phyloP scores from a whole-genome alignment of 768 basidiomycete genomes.

The Crepidotus variabilis region DNA sequence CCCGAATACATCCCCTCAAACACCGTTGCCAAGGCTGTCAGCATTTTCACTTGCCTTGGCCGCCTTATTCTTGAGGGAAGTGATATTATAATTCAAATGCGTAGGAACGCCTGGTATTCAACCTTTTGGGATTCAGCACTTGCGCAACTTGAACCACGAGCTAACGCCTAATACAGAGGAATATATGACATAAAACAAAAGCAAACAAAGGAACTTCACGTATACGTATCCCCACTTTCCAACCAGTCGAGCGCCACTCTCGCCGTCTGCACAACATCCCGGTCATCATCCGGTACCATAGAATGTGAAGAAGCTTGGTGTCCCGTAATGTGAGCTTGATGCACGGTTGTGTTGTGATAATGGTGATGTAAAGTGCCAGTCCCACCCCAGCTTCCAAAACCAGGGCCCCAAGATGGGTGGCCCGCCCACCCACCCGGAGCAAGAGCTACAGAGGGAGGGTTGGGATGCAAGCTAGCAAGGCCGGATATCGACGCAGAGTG shows the following conservation, averaged over 20 bases:
- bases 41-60: too few relatives aligned
- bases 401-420: neutral
- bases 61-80: too few relatives aligned
- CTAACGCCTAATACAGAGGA: too few relatives aligned
- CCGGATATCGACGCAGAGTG: slow-evolving; percentile 3
- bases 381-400: slow-evolving; percentile 22
- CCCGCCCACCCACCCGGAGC: neutral
- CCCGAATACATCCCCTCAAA: too few relatives aligned
- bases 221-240: slow-evolving; percentile 29
- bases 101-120: too few relatives aligned
- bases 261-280: slow-evolving; percentile 55
- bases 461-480: slow-evolving; percentile 4
- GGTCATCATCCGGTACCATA: slow-evolving; percentile 53
- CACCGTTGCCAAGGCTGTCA: too few relatives aligned
- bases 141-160: too few relatives aligned
- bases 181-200: too few relatives aligned
- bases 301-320: slow-evolving; percentile 22
- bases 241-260: slow-evolving; percentile 52
- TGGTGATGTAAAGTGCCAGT: slow-evolving; percentile 17
- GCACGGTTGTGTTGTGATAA: neutral
- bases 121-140: too few relatives aligned
- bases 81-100: too few relatives aligned
- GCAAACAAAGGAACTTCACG: too few relatives aligned
- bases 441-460: neutral
- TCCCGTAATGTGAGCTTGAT: slow-evolving; percentile 6